Evolutionary conservation across 2,329 filamentous ascomycete species (phyloP), one percentile per base, ranked within the genome.

Genomic region (Trichoderma atroviride): DNA sequence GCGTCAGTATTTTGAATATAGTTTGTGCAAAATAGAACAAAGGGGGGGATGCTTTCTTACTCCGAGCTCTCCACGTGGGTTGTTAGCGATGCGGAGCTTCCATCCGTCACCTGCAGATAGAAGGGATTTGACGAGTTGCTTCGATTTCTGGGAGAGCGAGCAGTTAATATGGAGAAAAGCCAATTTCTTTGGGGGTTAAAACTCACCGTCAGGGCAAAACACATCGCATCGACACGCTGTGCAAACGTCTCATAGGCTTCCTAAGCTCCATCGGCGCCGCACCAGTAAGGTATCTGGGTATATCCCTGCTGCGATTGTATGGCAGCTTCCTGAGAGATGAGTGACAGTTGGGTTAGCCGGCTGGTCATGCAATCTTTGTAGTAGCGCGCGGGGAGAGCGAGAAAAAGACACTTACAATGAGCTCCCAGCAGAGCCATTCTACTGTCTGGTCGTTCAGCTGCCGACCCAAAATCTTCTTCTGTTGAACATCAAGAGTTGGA

Each of bases 71-170:
- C 71, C 73, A 3, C 62, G 43, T 3, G 76, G 75, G 40, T 74
- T 73, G 67, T 76, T 77, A 14, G 74, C 75, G 6, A 77, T 72
- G 5, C 75, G 70, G 53, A 72, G 68, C 10, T 65, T 68, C 76
- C 75, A 77, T 2, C 73, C 73, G 13, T 74, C 68, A 10, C 74
- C 74, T 13, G 72, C 70, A 9, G 68, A 71, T 14, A 77, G 62
- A 10, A 77, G 71, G 16, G 74, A 75, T 70, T 76, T 77, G 70
- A 77, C 73, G 3, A 76, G 71, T 66, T 76, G 75, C 69, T 78
- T 77, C 3, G 73, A 76, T 24, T 65, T 62, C 71, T 73, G 27
- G 27, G 40, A 22, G 56, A 9, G 6, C 13, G 16, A 10, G 5
- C 16, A 19, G 47, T 35, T 4, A 35, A 13, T 11, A 24, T 6